Base-by-base conservation (phyloP, 2,329 filamentous ascomycete species). In the Fusarium sp. region DNA sequence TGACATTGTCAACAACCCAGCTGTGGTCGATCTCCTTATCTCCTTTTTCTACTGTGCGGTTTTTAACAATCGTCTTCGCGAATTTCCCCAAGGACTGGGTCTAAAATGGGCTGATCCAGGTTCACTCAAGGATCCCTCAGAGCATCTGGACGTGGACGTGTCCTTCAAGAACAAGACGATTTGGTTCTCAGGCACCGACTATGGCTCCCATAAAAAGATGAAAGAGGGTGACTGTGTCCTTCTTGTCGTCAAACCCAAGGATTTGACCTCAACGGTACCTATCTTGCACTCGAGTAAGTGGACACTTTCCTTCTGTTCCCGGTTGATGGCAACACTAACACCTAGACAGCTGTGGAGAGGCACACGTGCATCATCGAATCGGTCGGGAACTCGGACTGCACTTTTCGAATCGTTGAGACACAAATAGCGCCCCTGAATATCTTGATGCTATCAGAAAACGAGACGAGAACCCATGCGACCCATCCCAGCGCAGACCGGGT, bases 1-100 rank as follows among this genome's bases (percentile, higher is more conserved):
- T 79, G 95, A 98, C 79, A 93, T 98, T 24, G 79, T 93, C 29
- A 89, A 90, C 14, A 93, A 95, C 79, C 94, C 95, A 2, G 90
- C 92, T 65, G 94, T 97, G 1, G 93, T 97, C 14, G 95, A 98
- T 79, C 86, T 98, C 2, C 87, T 98, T 1, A 83, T 97, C 56
- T 95, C 91, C 81, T 94, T 98, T 79, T 95, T 94, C 81, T 97
- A 95, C 79, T 80, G 84, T 14, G 89, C 91, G 56, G 86, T 91
- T 7, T 67, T 68, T 11, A 71, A 58, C 14, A 82, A 81, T 37
- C 81, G 74, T 1, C 81, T 88, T 24, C 84, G 86, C 8, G 82
- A 86, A 41, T 84, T 86, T 62, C 88, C 87, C 0, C 71, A 75
- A 1, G 87, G 87, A 1, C 76, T 88, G 16, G 76, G 75, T 3